A percentile compares a stretch with the other conserved stretches of the same genome.
Conservation (phyloP, 2,329 filamentous ascomycete species). For the Lasiodiplodia sp. region DNA sequence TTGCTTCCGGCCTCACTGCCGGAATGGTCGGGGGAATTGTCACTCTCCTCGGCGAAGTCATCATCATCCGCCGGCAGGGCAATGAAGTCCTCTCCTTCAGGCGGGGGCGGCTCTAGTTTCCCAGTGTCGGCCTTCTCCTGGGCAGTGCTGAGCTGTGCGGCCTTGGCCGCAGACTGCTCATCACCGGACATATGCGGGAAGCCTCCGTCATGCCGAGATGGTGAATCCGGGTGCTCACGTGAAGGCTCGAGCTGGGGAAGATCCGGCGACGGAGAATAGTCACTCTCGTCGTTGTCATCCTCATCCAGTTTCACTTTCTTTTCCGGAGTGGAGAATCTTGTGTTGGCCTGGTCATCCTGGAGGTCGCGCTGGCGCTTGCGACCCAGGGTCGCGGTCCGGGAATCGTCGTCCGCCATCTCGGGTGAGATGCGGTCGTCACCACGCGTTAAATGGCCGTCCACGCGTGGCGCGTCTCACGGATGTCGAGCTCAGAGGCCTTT, state of each 20-base stretch:
- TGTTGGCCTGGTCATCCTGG: constrained; percentile 4
- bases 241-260: constrained; percentile 3
- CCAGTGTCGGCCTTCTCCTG: neutral
- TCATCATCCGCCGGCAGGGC: constrained; percentile 1
- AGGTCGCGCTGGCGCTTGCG: constrained; percentile 41
- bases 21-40: neutral
- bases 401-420: constrained; percentile 43
- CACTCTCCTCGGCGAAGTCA: neutral
- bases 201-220: neutral
- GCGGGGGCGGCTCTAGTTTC: neutral
- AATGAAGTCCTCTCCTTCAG: constrained; percentile 13
- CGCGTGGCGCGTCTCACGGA: neutral
- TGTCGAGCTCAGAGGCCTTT: neutral
- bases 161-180: constrained; percentile 7
- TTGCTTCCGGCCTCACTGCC: neutral
- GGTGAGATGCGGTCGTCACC: neutral
- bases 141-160: constrained; percentile 6
- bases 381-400: constrained; percentile 55
- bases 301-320: constrained; percentile 16
- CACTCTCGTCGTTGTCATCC: constrained; percentile 7
- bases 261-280: constrained; percentile 14
- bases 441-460: constrained; percentile 3
- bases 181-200: constrained; percentile 19
- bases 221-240: constrained; percentile 13
- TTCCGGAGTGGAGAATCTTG: neutral